phyloP scores from a whole-genome alignment of 129 eudicot species.

The Flaveria robusta region DNA sequence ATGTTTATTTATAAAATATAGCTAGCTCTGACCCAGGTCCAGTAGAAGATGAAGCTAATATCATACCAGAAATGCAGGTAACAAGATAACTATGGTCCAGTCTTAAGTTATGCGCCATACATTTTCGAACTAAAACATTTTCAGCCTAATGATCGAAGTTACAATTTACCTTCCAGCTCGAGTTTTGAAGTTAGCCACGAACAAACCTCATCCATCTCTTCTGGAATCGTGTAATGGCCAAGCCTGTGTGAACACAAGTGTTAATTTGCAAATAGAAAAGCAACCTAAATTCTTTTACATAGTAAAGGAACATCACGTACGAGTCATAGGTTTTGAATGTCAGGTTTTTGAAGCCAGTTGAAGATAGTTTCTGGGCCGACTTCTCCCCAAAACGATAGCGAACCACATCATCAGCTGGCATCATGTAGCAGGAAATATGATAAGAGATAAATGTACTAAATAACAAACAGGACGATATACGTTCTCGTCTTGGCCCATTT shows the following conservation, averaged over 20 bases:
- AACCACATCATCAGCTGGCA: conserved; percentile 88
- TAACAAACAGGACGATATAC: not conserved
- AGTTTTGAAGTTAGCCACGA: conserved; percentile 79
- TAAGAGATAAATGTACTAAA: not conserved
- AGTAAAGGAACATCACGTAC: conserved; percentile 41
- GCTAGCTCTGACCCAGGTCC: not conserved
- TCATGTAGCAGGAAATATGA: conserved; percentile 2
- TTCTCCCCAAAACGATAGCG: conserved; percentile 70
- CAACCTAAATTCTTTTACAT: not conserved
- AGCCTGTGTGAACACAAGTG: conserved; percentile 48
- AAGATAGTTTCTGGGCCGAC: conserved; percentile 57
- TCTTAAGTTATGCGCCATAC: not conserved
- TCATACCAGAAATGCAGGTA: conserved; percentile 21
- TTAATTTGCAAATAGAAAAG: not conserved
- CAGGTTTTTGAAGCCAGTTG: conserved; percentile 65
- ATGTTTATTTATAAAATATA: not conserved
- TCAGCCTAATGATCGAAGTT: not conserved
- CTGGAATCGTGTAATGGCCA: conserved; percentile 89
- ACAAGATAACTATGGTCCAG: conserved; percentile 12
- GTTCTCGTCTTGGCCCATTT: not conserved
- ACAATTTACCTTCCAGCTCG: conserved; percentile 51
- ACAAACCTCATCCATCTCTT: conserved; percentile 88
- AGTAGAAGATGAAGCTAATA: conserved; percentile 6
- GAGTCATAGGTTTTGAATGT: conserved; percentile 68
- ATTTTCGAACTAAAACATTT: conserved; percentile 9